A percentile compares a stretch with the other conserved stretches of the same genome.
Conservation (phyloP, 257 asterid species). For the Lycium ferocissimum region DNA sequence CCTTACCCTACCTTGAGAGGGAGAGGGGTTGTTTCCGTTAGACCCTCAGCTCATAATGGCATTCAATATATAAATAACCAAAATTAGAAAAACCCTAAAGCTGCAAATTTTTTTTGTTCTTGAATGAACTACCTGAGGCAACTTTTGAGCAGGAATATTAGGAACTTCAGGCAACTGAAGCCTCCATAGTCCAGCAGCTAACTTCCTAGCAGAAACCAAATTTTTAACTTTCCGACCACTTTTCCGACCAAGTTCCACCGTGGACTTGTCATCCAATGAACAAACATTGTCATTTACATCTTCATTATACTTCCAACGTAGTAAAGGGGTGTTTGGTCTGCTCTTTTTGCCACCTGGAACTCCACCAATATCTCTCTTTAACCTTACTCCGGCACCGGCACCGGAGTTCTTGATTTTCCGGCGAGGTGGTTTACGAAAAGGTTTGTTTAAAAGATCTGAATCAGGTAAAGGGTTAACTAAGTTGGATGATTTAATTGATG, state of each 20-base stretch:
- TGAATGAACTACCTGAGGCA: conserved; percentile 55
- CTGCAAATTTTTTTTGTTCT: conserved; percentile 4
- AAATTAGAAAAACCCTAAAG: conserved; percentile 23
- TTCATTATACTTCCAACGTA: conserved; percentile 66
- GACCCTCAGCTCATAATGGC: not conserved
- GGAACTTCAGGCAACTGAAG: conserved; percentile 61
- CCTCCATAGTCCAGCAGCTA: conserved; percentile 70
- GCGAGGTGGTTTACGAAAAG: conserved; percentile 45
- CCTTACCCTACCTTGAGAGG: too few relatives aligned
- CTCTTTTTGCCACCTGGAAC: conserved; percentile 41
- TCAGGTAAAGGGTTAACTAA: conserved; percentile 35
- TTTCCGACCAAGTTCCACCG: conserved; percentile 44
- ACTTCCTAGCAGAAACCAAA: conserved; percentile 54
- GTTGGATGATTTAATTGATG: conserved; percentile 27
- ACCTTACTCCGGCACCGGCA: conserved; percentile 45
- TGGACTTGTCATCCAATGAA: conserved; percentile 36
- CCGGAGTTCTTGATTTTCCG: conserved; percentile 57
- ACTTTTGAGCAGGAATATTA: conserved; percentile 34
- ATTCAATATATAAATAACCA: not conserved
- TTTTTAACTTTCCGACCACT: conserved; percentile 40
- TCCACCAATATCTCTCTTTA: conserved; percentile 47
- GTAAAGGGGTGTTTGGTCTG: conserved; percentile 68
- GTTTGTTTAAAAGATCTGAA: conserved; percentile 52
- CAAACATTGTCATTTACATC: conserved; percentile 33
- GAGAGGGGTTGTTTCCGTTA: too few relatives aligned